Evolutionary conservation across 495 filamentous ascomycete species (phyloP), one percentile per base, ranked within the genome.

Genomic region (Trichoderma parareesei): DNA sequence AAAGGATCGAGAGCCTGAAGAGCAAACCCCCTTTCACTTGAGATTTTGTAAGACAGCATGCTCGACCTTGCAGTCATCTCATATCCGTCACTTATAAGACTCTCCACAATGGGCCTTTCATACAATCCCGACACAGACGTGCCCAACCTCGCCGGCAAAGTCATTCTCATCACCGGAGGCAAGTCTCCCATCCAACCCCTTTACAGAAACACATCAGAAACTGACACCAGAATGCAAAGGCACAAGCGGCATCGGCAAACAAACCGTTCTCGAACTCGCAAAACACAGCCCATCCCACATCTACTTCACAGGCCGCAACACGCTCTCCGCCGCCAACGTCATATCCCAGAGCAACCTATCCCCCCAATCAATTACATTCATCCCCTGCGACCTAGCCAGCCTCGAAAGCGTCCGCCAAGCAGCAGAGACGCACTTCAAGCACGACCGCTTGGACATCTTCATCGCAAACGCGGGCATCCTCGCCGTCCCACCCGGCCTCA

Each of bases 381-480:
- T 67, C 5, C 49, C 65, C 20, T 64, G 64, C 61, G 62, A 65
- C 16, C 63, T 68, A 11, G 63, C 33, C 62, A 66, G 46, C 11
- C 38, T 67, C n/a, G 44, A 46, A 41, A 66, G 60, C 46, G 63
- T 68, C 44, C 61, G 62, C 3, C 38, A 66, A 38, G 69, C 64
- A 14, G 67, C 63, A 13, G 27, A 27, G 27, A 49, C 61, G 1
- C 38, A 38, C n/a, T 66, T 70, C 60, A 43, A 27, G 3, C 42
- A 40, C 33, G 49, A 66, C 14, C 61, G 67, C 2, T 66, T 88
- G 4, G 84, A 90, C 63, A 70, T 84, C 43, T 76, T 92, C 14
- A 78, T 90, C 49, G 78, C 82, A 69, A 90, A 90, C 67, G 87
- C 87, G 2, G 87, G 88, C 35, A 77, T 87, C 65, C 84, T 88